These are phyloP conservation scores for Colletotrichum shisoi DNA, from an alignment of 2,329 filamentous ascomycete species.

Conservation along the genomic window DNA sequence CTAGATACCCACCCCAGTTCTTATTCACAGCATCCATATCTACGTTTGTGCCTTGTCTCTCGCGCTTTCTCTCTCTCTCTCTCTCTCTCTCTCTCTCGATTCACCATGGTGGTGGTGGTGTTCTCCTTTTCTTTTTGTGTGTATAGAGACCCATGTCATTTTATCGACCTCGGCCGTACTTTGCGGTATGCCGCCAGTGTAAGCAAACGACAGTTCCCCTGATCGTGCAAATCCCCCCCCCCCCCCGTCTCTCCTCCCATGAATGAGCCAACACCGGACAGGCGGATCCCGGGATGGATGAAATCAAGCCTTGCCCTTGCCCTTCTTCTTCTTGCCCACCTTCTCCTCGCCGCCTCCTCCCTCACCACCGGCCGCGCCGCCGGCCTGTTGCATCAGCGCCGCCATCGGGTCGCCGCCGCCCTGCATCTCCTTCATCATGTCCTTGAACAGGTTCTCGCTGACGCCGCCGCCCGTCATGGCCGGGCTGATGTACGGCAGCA, in stretches of 20 bases:
- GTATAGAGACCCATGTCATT: no score
- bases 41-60: neutral
- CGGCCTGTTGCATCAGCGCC: constrained; percentile 53
- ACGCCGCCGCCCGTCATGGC: constrained; percentile 93
- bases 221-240: neutral
- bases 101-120: no score
- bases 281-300: neutral
- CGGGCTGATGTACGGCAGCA: constrained; percentile 86
- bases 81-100: neutral
- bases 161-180: no score
- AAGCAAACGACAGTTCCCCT: neutral
- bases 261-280: no score
- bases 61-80: neutral
- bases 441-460: constrained; percentile 91
- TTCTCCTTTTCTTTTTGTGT: no score
- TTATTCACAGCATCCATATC: neutral
- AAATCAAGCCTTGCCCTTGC: constrained; percentile 54
- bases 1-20: constrained; percentile 31
- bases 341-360: constrained; percentile 47
- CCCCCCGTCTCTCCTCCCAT: neutral
- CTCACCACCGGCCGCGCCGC: constrained; percentile 44
- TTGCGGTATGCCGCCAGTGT: no score
- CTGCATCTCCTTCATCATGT: constrained; percentile 95
- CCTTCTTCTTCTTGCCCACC: constrained; percentile 61
- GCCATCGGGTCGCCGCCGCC: constrained; percentile 57